Percentiles rank a stretch among this genome's conserved stretches.
Conservation (phyloP, 257 asterid species). For the Salvia hispanica region DNA sequence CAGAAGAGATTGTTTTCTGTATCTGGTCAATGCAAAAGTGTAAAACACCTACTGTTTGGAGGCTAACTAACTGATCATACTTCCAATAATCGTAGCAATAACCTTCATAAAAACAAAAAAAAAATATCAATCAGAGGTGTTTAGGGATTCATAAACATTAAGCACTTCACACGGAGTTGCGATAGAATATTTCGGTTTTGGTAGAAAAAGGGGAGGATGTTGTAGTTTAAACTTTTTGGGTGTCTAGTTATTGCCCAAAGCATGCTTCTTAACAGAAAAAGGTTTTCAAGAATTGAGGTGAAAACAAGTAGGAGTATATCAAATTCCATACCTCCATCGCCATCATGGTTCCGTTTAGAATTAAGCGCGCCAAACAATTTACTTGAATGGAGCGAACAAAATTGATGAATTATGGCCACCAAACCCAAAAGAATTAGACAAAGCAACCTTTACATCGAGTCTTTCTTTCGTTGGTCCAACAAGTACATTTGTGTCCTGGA, state of each 20-base stretch:
- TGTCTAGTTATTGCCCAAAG: too few species aligned
- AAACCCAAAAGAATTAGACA: conserved; percentile 91
- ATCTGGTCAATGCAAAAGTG: conserved; percentile 23
- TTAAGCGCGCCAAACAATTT: conserved; percentile 36
- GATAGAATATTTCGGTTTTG: too few species aligned
- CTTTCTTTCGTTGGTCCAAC: conserved; percentile 80
- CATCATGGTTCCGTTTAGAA: conserved; percentile 19
- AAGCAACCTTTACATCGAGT: conserved; percentile 71
- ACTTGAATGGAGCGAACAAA: conserved; percentile 78
- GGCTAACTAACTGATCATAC: conserved; percentile 1
- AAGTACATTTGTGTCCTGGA: conserved; percentile 71
- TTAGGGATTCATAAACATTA: background rate
- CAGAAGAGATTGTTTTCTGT: conserved; percentile 32
- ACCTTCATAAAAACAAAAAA: background rate
- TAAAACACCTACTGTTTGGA: conserved; percentile 32
- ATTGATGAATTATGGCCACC: conserved; percentile 98
- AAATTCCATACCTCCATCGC: conserved; percentile 42
- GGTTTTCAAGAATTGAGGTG: background rate
- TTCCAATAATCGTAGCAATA: conserved; percentile 4
- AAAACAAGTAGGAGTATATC: background rate
- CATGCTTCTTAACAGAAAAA: too few species aligned
- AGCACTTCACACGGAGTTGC: too few species aligned
- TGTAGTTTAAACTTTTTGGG: too few species aligned
- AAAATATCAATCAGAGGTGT: conserved; percentile 9
- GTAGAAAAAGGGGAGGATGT: too few species aligned